A percentile compares a stretch with the other conserved stretches of the same genome.
Evolutionary conservation across 257 asterid genomes (phyloP).

Genomic region (Petrea volubilis): DNA sequence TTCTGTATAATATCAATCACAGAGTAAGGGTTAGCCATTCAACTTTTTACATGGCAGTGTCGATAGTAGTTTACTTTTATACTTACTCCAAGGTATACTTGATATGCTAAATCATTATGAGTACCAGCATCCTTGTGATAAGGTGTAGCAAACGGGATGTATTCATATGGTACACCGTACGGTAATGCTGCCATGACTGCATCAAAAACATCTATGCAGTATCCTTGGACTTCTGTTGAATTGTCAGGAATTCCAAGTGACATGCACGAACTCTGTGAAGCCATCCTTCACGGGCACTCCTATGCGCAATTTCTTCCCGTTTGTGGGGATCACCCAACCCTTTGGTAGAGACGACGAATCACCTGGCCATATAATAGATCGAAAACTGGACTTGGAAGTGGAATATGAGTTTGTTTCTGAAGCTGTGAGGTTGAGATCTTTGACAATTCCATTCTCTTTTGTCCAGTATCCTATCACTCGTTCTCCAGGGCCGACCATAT

Average conservation of each 20-base stretch:
- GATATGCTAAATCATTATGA: slow-evolving; percentile 34
- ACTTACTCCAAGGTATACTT: slow-evolving; percentile 48
- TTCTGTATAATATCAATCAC: slow-evolving; percentile 21
- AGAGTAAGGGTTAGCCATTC: background rate
- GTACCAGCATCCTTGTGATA: slow-evolving; percentile 30
- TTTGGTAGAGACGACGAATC: slow-evolving; percentile 34
- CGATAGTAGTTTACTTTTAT: too few relatives aligned
- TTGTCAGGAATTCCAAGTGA: slow-evolving; percentile 32
- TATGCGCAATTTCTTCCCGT: slow-evolving; percentile 43
- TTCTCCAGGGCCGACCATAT: slow-evolving; percentile 37
- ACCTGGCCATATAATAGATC: slow-evolving; percentile 57
- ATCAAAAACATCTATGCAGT: slow-evolving; percentile 52
- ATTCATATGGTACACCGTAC: slow-evolving; percentile 41
- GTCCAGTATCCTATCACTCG: slow-evolving; percentile 55
- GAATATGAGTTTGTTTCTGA: background rate
- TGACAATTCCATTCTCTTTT: slow-evolving; percentile 30
- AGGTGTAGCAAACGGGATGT: slow-evolving; percentile 39
- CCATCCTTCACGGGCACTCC: slow-evolving; percentile 46
- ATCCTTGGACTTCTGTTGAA: slow-evolving; percentile 36
- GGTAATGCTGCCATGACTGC: slow-evolving; percentile 47
- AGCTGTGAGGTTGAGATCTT: slow-evolving; percentile 6
- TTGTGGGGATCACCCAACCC: slow-evolving; percentile 61
- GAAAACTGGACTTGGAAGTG: slow-evolving; percentile 30
- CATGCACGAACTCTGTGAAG: slow-evolving; percentile 40
- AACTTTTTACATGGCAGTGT: background rate